Evolutionary conservation across 148 eudicot genomes (phyloP).

Genomic region (Cornus kousa): DNA sequence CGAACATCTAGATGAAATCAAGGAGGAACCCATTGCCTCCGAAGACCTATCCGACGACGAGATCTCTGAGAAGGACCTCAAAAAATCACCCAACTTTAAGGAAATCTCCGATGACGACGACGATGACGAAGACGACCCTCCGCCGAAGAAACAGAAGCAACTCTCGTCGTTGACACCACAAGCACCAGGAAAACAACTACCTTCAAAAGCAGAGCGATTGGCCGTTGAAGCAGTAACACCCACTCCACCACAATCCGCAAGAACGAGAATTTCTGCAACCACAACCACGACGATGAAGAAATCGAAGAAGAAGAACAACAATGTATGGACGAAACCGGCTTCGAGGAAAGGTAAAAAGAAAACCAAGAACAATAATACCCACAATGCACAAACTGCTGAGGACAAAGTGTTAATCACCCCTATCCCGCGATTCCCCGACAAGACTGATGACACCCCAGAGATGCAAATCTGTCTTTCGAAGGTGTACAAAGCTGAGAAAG

Average conservation of each 20-base stretch:
- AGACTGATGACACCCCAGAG: slow-evolving; percentile 67
- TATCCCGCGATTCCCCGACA: slow-evolving; percentile 65
- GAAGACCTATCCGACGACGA: slow-evolving; percentile 34
- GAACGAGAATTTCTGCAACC: slow-evolving; percentile 29
- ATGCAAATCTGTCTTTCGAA: slow-evolving; percentile 65
- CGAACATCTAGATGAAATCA: slow-evolving; percentile 11
- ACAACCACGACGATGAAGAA: slow-evolving; percentile 16
- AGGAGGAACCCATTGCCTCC: slow-evolving; percentile 24
- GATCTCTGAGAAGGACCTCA: slow-evolving; percentile 6
- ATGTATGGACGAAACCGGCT: slow-evolving; percentile 56
- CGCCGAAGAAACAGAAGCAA: slow-evolving; percentile 36
- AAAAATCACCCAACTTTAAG: slow-evolving; percentile 24
- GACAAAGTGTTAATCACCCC: slow-evolving; percentile 62
- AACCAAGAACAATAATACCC: slow-evolving; percentile 33
- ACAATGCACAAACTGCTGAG: slow-evolving; percentile 33
- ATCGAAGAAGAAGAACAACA: slow-evolving; percentile 53
- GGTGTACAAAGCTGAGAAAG: slow-evolving; percentile 88
- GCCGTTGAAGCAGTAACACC: slow-evolving; percentile 15
- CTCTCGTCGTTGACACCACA: slow-evolving; percentile 20
- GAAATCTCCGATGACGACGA: slow-evolving; percentile 24
- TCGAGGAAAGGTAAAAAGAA: slow-evolving; percentile 67
- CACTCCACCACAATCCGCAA: slow-evolving; percentile 1
- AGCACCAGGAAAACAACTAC: background rate
- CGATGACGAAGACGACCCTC: slow-evolving; percentile 25
- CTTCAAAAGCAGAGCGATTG: background rate